phyloP scores from a whole-genome alignment of 1,139 yeast genomes.

The Sugiyamaella castrensis region DNA sequence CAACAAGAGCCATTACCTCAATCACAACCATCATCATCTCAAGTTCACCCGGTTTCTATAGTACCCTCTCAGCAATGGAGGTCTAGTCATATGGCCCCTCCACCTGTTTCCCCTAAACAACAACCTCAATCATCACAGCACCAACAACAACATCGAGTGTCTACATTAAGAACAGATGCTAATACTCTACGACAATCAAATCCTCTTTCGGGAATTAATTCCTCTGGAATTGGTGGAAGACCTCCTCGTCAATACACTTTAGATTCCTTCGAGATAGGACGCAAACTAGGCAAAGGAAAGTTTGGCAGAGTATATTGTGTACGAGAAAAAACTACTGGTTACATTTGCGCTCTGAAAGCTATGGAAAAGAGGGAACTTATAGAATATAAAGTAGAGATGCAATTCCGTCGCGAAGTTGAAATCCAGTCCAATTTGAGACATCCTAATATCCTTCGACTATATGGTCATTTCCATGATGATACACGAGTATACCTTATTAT shows the following conservation, averaged over 20 bases:
- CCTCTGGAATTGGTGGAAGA: slow-evolving; percentile 18
- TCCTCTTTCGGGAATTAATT: slow-evolving; percentile 30
- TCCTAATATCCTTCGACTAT: slow-evolving; percentile 72
- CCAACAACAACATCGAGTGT: slow-evolving; percentile 1
- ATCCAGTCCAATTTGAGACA: slow-evolving; percentile 77
- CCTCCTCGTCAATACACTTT: slow-evolving; percentile 36
- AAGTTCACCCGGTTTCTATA: slow-evolving; percentile 23
- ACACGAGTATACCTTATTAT: slow-evolving; percentile 76
- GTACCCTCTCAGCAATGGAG: slow-evolving; percentile 28
- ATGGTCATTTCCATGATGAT: slow-evolving; percentile 81
- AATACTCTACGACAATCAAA: slow-evolving; percentile 28
- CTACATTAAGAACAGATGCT: slow-evolving; percentile 21
- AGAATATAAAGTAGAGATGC: slow-evolving; percentile 77
- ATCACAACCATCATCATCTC: slow-evolving; percentile 12
- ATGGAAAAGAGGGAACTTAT: slow-evolving; percentile 81
- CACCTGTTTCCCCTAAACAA: slow-evolving; percentile 24
- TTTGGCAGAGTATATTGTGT: slow-evolving; percentile 92
- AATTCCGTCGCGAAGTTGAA: slow-evolving; percentile 86
- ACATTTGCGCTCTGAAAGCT: slow-evolving; percentile 83
- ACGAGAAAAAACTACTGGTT: slow-evolving; percentile 68
- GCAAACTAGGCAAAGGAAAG: slow-evolving; percentile 87
- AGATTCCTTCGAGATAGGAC: slow-evolving; percentile 81
- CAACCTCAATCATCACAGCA: slow-evolving; percentile 3
- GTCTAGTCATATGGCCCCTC: slow-evolving; percentile 18
- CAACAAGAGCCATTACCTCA: background rate